phyloP scores from a whole-genome alignment of 495 filamentous ascomycete species.

The Podospora anserina region DNA sequence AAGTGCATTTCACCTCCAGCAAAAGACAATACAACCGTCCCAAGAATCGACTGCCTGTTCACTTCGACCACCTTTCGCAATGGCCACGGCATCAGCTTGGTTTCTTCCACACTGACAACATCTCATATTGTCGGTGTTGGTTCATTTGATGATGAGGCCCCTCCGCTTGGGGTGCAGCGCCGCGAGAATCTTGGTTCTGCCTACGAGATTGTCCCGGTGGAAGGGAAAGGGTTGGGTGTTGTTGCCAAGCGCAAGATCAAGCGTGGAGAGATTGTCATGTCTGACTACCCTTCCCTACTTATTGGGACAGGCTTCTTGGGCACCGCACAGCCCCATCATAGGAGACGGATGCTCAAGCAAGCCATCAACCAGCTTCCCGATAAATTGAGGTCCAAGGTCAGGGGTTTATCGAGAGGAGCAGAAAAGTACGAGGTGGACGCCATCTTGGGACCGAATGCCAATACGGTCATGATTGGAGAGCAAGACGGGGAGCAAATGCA shows the following conservation, averaged over 20 bases:
- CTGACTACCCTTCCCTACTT: constrained; percentile 37
- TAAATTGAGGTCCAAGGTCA: constrained; percentile 25
- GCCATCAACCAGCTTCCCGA: constrained; percentile 37
- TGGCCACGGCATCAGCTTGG: constrained; percentile 31
- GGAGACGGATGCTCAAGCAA: constrained; percentile 33
- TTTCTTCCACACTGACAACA: constrained; percentile 27
- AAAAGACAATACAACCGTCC: background rate
- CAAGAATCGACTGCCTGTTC: constrained; percentile 34
- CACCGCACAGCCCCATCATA: constrained; percentile 27
- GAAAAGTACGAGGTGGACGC: constrained; percentile 38
- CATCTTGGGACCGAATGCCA: constrained; percentile 40
- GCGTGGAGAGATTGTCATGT: constrained; percentile 39
- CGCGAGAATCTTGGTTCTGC: constrained; percentile 15
- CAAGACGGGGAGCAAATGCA: constrained; percentile 27
- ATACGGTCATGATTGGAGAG: constrained; percentile 31
- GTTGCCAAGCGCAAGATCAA: constrained; percentile 36
- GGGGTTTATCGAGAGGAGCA: constrained; percentile 23
- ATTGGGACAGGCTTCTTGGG: constrained; percentile 35
- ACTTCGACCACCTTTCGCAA: constrained; percentile 32
- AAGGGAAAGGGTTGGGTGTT: constrained; percentile 38
- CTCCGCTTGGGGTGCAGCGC: constrained; percentile 16
- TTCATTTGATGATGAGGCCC: constrained; percentile 30
- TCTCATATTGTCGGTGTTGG: constrained; percentile 30
- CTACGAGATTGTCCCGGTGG: constrained; percentile 29
- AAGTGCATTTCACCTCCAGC: constrained; percentile 11